These are phyloP conservation scores for Podosphaera fusca DNA, from an alignment of 2,329 filamentous ascomycete species.

Conservation along the genomic window DNA sequence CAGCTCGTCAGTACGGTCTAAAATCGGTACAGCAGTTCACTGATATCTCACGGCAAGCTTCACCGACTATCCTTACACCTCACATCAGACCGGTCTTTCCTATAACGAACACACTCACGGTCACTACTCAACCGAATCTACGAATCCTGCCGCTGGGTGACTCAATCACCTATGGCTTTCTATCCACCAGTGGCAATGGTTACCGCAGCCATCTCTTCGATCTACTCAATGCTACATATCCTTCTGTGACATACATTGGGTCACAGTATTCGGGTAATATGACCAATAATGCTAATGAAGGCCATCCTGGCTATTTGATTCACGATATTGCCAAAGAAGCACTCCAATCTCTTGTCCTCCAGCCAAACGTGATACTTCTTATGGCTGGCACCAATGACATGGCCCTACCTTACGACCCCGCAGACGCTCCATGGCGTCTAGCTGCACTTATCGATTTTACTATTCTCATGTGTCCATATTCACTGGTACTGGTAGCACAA, in stretches of 20 bases:
- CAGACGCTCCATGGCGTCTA: conserved; percentile 16
- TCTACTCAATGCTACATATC: conserved; percentile 5
- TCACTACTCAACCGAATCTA: background rate
- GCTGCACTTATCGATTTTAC: conserved; percentile 16
- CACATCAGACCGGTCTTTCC: background rate
- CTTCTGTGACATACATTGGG: conserved; percentile 14
- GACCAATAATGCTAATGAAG: conserved; percentile 17
- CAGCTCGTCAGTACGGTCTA: background rate
- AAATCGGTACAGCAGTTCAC: background rate
- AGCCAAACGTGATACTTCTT: conserved; percentile 17
- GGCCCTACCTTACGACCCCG: conserved; percentile 7
- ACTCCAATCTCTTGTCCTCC: conserved; percentile 4
- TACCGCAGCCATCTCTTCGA: conserved; percentile 17
- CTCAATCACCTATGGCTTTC: conserved; percentile 18
- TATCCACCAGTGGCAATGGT: conserved; percentile 16
- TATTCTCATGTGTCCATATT: conserved; percentile 14
- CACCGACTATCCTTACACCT: background rate
- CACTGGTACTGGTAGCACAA: conserved; percentile 18
- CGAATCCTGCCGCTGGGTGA: conserved; percentile 3
- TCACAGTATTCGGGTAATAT: conserved; percentile 15
- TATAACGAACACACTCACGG: background rate
- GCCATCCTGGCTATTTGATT: conserved; percentile 16
- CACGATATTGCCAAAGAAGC: conserved; percentile 11
- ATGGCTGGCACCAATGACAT: conserved; percentile 18
- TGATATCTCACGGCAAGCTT: background rate